Conservation (phyloP, 306 rosid species). For the Vachellia collinsii region DNA sequence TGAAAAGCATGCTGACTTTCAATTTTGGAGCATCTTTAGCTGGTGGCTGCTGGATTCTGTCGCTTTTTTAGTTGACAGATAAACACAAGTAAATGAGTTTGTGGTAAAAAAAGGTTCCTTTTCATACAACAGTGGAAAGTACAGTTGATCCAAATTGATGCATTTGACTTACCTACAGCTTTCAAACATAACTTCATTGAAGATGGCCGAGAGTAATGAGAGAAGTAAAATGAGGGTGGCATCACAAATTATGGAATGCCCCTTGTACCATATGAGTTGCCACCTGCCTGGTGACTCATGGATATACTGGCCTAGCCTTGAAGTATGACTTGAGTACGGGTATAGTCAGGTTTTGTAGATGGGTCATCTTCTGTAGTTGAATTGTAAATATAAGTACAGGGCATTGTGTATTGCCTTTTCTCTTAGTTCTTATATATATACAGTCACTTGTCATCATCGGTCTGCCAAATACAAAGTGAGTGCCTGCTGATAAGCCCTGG, state of each 20-base stretch:
- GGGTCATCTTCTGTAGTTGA: slow-evolving; percentile 38
- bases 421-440: slow-evolving; percentile 34
- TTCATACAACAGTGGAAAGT: slow-evolving; percentile 40
- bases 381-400: slow-evolving; percentile 53
- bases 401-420: slow-evolving; percentile 33
- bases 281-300: slow-evolving; percentile 46
- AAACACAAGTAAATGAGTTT: slow-evolving; percentile 45
- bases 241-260: slow-evolving; percentile 28
- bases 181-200: slow-evolving; percentile 40
- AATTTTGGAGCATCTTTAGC: slow-evolving; percentile 58
- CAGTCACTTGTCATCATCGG: slow-evolving; percentile 33
- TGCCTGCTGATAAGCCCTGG: slow-evolving; percentile 32
- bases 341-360: slow-evolving; percentile 39
- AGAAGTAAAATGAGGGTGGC: slow-evolving; percentile 34
- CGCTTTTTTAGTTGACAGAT: slow-evolving; percentile 54
- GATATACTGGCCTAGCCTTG: slow-evolving; percentile 37
- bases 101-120: slow-evolving; percentile 40
- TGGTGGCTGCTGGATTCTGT: slow-evolving; percentile 54
- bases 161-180: slow-evolving; percentile 46
- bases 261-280: slow-evolving; percentile 28
- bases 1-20: slow-evolving; percentile 47
- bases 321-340: slow-evolving; percentile 36
- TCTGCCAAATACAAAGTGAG: slow-evolving; percentile 37
- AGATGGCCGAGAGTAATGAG: slow-evolving; percentile 38
- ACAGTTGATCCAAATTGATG: slow-evolving; percentile 32